phyloP scores from a whole-genome alignment of 192 early-diverging fungal genomes.

The Dimargaris verticillata region DNA sequence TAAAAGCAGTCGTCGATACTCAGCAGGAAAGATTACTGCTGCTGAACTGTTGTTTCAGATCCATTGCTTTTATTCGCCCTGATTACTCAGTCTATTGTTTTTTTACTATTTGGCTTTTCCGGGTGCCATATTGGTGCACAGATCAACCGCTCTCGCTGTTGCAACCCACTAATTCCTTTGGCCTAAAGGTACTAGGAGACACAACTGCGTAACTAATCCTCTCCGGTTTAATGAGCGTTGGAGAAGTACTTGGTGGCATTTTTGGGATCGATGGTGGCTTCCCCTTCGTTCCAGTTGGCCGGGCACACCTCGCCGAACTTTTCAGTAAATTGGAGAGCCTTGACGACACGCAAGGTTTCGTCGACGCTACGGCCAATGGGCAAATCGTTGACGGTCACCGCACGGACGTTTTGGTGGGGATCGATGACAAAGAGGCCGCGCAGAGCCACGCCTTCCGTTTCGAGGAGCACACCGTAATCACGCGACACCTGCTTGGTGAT shows the following conservation, averaged over 20 bases:
- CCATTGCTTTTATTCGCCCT: too few species aligned
- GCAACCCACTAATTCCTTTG: too few species aligned
- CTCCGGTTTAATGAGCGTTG: too few species aligned
- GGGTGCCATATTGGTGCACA: too few species aligned
- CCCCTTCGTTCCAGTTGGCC: slow-evolving; percentile 68
- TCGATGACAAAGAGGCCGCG: slow-evolving; percentile 87
- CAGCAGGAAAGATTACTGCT: too few species aligned
- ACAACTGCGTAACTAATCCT: too few species aligned
- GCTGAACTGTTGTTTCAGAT: too few species aligned
- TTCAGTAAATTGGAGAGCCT: slow-evolving; percentile 87
- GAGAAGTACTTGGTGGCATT: slow-evolving; percentile 53
- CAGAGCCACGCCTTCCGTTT: slow-evolving; percentile 60
- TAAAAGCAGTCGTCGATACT: too few species aligned
- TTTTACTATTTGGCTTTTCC: too few species aligned
- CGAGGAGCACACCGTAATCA: slow-evolving; percentile 76
- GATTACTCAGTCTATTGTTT: too few species aligned
- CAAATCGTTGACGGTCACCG: slow-evolving; percentile 79
- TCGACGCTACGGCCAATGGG: slow-evolving; percentile 75
- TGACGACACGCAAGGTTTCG: slow-evolving; percentile 72
- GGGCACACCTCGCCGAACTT: slow-evolving; percentile 74
- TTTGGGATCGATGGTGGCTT: slow-evolving; percentile 49
- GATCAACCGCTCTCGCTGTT: too few species aligned
- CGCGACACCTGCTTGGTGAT: slow-evolving; percentile 74
- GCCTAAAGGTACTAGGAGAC: too few species aligned
- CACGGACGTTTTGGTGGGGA: slow-evolving; percentile 70